Base-by-base conservation (phyloP, 768 basidiomycete species). In the Russula virescens region DNA sequence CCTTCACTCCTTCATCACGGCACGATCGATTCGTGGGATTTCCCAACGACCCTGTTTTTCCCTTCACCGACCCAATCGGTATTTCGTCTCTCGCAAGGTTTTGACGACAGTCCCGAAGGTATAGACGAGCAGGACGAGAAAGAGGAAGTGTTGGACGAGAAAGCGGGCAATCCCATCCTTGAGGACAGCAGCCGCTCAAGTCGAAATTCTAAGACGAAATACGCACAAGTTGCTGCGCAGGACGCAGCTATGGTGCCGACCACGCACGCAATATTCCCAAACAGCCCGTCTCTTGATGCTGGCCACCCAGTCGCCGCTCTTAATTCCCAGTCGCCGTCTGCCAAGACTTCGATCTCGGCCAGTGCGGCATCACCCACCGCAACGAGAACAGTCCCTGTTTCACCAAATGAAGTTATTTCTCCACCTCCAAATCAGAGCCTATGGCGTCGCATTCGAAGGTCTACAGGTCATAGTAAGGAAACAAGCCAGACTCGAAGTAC, bases 1-100 rank as follows among this genome's bases (percentile, higher is more conserved):
- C 48, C 77, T 72, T 54, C 71, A 74, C 14, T 77, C 74, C 14
- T 77, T 45, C 71, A 69, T 9, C 78, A 76, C 48, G 76, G 76
- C 49, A 86, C 89, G 11, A 74, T 86, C 58, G 90, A 88, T 58
- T 91, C 90, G 3, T 93, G 90, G 90, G 89, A 93, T 70, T 93
- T 93, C 71, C 71, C 79, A 25, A 76, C 81, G 0, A 82, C 14
- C 8, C 13, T 63, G 11, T 25, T 13, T 10, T 10, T 42, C 1
- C 58, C 62, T 35, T 64, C 63, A 21, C 63, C 63, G 19, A 64
- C 53, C n/a, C 57, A 54, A 28, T 26, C 63, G 19, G 53, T 60
- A 26, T 55, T 45, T 21, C 48, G 25, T 50, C 47, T 40, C 53
- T 28, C 40, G 25, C 53, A 38, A 9, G n/a, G n/a, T n/a, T 11